Evolutionary conservation across 2,329 filamentous ascomycete species (phyloP).

Genomic region (Passalora sequoiae): DNA sequence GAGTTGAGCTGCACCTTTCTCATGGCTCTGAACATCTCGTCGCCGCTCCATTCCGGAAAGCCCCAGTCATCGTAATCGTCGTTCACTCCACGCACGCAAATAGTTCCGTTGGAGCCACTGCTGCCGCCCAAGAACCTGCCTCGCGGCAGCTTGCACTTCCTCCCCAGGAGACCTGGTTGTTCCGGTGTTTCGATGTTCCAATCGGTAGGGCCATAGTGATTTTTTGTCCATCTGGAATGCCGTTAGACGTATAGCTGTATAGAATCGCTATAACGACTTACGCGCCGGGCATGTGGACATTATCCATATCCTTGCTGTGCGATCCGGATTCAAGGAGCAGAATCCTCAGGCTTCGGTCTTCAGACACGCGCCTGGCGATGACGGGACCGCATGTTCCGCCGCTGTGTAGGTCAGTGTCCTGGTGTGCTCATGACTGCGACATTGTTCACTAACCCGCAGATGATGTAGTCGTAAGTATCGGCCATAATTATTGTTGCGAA

Average conservation of each 20-base stretch:
- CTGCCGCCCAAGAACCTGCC: conserved; percentile 42
- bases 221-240: conserved; percentile 37
- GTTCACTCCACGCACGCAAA: conserved; percentile 41
- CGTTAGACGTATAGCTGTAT: neutral
- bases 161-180: conserved; percentile 38
- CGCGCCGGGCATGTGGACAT: conserved; percentile 44
- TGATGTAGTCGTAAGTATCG: conserved; percentile 25
- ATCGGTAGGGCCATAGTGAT: conserved; percentile 41
- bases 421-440: neutral
- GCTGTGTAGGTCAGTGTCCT: conserved; percentile 12
- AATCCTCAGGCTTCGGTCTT: conserved; percentile 24
- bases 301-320: conserved; percentile 38
- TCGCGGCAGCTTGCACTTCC: conserved; percentile 41
- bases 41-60: conserved; percentile 27
- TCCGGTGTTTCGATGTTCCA: conserved; percentile 43
- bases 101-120: conserved; percentile 42
- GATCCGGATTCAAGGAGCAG: conserved; percentile 27
- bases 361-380: conserved; percentile 25
- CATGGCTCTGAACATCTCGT: conserved; percentile 30
- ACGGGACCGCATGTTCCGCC: conserved; percentile 27
- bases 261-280: no score
- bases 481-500: conserved; percentile 14
- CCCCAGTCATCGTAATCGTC: conserved; percentile 39
- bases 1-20: no score
- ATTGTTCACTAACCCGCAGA: conserved; percentile 19